phyloP scores from a whole-genome alignment of 768 basidiomycete genomes.

The Hemileccinum rubropunctum region DNA sequence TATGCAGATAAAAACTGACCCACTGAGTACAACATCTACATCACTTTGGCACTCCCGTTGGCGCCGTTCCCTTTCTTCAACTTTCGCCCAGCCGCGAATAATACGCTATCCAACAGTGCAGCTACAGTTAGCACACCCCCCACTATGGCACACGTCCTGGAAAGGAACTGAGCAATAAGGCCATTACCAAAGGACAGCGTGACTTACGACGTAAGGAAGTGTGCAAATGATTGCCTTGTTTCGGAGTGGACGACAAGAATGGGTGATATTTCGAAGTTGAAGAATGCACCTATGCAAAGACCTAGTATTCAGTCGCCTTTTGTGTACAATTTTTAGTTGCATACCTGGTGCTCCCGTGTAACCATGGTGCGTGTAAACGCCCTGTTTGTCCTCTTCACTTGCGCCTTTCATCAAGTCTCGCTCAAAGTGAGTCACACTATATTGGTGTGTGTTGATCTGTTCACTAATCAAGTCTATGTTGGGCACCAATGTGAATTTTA shows the following conservation, averaged over 20 bases:
- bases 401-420: slow-evolving; percentile 75
- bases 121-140: slow-evolving; percentile 97
- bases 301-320: not conserved
- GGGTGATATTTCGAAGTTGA: slow-evolving; percentile 97
- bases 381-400: slow-evolving; percentile 54
- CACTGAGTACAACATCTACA: slow-evolving; percentile 22
- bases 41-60: slow-evolving; percentile 32
- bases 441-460: slow-evolving; percentile 88
- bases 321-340: slow-evolving; percentile 1
- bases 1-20: slow-evolving; percentile 3
- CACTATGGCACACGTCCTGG: slow-evolving; percentile 93
- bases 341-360: slow-evolving; percentile 66
- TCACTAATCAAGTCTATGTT: slow-evolving; percentile 5
- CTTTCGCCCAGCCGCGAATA: slow-evolving; percentile 78
- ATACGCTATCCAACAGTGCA: slow-evolving; percentile 78
- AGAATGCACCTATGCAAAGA: slow-evolving; percentile 61
- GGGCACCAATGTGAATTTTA: slow-evolving; percentile 6
- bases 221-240: slow-evolving; percentile 91
- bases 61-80: slow-evolving; percentile 56
- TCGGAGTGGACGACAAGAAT: slow-evolving; percentile 92
- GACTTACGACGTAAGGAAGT: slow-evolving; percentile 94
- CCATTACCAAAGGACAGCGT: not conserved
- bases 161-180: not conserved
- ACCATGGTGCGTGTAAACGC: slow-evolving; percentile 74
- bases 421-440: slow-evolving; percentile 95